Evolutionary conservation across 2,329 filamentous ascomycete species (phyloP), one percentile per base, ranked within the genome.

Genomic region (Aspergillus cejpii): DNA sequence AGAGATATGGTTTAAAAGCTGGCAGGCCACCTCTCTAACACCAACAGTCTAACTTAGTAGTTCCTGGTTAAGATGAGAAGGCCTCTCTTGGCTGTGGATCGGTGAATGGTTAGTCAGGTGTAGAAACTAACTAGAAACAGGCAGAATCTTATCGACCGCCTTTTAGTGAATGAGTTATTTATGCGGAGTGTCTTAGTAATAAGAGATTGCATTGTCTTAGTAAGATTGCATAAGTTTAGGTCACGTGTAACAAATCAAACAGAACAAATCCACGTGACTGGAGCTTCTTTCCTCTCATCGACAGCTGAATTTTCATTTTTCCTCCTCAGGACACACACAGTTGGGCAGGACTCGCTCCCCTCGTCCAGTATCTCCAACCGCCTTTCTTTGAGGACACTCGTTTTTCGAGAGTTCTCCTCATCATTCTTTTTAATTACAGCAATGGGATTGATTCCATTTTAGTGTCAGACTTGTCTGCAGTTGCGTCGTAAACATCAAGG

Each of bases 381-480:
- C 38, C 44, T 24, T 38, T 39, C 46, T 17, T 39, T 43, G 48
- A 47, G 47, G 56, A 50, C 56, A 53, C 54, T 57, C 55, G 49
- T 46, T 12, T 47, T 37, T 50, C 54, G 53, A 55, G 57, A 58
- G 57, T 57, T 53, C 56, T 58, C 56, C 50, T 39, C 26, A 36
- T 31, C 47, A 21, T 37, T 44, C 49, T 50, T 49, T 49, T 45
- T 41, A 39, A 31, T 42, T 51, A 56, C 57, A 65, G 64, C 58
- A 54, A 68, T 68, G 65, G 65, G 61, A 66, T 51, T 61, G 49
- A 54, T 60, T 60, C 54, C 48, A 60, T 53, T 47, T 42, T 55
- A 55, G 44, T 48, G 52, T 49, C 47, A 47, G 47, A 47, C 45
- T 59, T 49, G 47, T 49, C 56, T 59, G 53, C 56, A 60, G 57